Percentiles rank a stretch among this genome's conserved stretches.
Conservation (phyloP, 257 asterid species). For the Nicotiana benthamiana region DNA sequence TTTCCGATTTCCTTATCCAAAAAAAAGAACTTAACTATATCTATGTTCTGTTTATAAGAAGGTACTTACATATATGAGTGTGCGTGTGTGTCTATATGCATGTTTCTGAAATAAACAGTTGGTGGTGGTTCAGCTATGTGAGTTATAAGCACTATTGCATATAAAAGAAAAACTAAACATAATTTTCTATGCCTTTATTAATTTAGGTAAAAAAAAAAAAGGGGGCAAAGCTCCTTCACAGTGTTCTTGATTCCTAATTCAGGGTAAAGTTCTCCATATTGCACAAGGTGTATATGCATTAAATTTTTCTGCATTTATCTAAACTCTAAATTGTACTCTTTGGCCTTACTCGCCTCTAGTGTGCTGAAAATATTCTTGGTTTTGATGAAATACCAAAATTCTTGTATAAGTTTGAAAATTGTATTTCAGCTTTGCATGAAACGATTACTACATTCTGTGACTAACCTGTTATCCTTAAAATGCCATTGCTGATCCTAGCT, state of each 20-base stretch:
- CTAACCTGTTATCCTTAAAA: background rate
- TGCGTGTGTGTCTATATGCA: background rate
- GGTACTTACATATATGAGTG: background rate
- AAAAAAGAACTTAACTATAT: background rate
- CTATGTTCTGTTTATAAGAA: conserved; percentile 1
- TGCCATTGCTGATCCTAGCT: background rate
- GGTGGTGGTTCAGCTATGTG: background rate
- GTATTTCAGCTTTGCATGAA: background rate
- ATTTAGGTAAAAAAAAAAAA: background rate
- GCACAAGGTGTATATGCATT: background rate
- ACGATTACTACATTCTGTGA: background rate
- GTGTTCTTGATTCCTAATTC: background rate
- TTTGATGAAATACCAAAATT: background rate
- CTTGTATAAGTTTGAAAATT: background rate
- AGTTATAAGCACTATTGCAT: background rate
- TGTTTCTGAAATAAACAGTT: background rate
- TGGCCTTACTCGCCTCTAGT: background rate
- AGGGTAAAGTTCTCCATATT: background rate
- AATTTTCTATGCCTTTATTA: background rate
- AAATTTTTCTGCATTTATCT: background rate
- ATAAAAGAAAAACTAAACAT: background rate
- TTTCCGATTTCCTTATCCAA: no score
- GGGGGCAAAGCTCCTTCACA: background rate
- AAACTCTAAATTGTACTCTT: background rate
- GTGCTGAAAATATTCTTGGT: background rate